phyloP scores from a whole-genome alignment of 1,284 basidiomycete genomes.

The Exobasidium rhododendri region DNA sequence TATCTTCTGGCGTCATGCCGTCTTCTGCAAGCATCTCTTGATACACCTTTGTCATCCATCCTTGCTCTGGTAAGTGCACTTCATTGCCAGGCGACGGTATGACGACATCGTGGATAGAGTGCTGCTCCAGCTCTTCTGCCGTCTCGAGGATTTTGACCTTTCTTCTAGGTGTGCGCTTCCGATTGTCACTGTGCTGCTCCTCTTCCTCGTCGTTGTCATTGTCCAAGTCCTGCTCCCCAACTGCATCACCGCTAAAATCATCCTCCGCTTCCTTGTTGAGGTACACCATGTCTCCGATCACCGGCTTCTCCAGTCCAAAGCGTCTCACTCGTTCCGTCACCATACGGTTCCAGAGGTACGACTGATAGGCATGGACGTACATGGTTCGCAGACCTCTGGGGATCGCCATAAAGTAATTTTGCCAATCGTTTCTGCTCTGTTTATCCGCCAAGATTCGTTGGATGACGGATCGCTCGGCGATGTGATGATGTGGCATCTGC shows the following conservation, averaged over 20 bases:
- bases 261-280: slow-evolving; percentile 14
- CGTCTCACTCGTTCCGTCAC: slow-evolving; percentile 83
- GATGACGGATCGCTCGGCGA: slow-evolving; percentile 86
- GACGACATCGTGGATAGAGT: slow-evolving; percentile 87
- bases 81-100: slow-evolving; percentile 93
- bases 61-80: slow-evolving; percentile 75
- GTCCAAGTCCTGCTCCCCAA: slow-evolving; percentile 57
- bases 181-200: not conserved
- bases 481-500: slow-evolving; percentile 81
- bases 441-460: slow-evolving; percentile 55
- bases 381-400: slow-evolving; percentile 78
- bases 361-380: slow-evolving; percentile 98
- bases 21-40: slow-evolving; percentile 74
- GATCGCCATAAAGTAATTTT: slow-evolving; percentile 30
- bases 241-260: slow-evolving; percentile 50
- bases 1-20: slow-evolving; percentile 78
- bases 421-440: slow-evolving; percentile 27
- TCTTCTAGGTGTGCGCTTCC: not conserved
- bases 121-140: slow-evolving; percentile 65
- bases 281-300: slow-evolving; percentile 69
- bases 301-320: slow-evolving; percentile 71
- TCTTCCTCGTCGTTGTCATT: slow-evolving; percentile 47
- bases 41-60: slow-evolving; percentile 76
- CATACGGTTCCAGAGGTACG: slow-evolving; percentile 95
- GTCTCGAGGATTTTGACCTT: slow-evolving; percentile 68